Evolutionary conservation across 1,284 basidiomycete species (phyloP), one percentile per base, ranked within the genome.

Genomic region (Wallemia hederae): DNA sequence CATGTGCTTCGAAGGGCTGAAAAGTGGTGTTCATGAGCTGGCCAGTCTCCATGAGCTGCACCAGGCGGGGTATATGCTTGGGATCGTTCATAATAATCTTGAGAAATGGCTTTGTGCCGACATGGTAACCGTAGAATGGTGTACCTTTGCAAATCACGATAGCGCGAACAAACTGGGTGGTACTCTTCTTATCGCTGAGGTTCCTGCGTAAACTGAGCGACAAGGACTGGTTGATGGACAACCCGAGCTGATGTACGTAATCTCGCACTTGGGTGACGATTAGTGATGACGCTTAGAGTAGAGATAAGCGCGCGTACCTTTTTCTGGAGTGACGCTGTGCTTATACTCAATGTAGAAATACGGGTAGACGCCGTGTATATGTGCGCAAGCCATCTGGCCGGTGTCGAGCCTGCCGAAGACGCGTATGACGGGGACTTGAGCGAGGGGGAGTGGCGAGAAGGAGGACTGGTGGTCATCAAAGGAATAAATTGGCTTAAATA

Each of bases 91-190:
- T 74, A 64, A 80, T 75, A 59, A 98, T 78, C 70, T 96, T 96
- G 71, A 98, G 79, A 71, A 86, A 98, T 27, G 89, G 89, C 11
- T 78, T 76, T 67, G 88, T 85, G 26, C 81, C 80, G 22, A 84
- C 75, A 69, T 91, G 85, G 70, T 91, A 97, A 7, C 92, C 92
- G 70, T 97, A 98, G 70, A 97, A 96, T 65, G 85, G 83, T 24
- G 86, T 74, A n/a, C 89, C 92, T 72, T 97, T 97, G 66, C 91
- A 86, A 33, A 92, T 76, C 60, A 89, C 72, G 58, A 96, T 79
- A 7, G 79, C 74, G 62, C 81, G 78, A 59, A 84, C 74, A 68
- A 76, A 83, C 61, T 75, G 76, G 15, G 79, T 77, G 59, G 74
- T 77, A 9, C 70, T 19, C 31, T 63, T 26, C 67, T 0, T 26